phyloP scores from a whole-genome alignment of 23 red algal species.

The Cyanidium caldarium region DNA sequence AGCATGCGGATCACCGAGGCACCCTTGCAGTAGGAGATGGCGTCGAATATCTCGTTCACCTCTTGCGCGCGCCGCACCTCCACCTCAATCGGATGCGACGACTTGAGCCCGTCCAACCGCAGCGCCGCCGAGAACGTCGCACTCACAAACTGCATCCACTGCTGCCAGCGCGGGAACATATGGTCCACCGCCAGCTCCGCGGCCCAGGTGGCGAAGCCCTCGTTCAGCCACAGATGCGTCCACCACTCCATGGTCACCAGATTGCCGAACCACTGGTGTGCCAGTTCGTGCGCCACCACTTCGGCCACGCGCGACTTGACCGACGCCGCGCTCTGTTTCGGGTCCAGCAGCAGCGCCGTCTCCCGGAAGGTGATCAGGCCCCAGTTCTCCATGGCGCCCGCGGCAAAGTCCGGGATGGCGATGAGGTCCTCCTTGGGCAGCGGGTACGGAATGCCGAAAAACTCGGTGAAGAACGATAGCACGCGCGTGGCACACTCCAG shows the following conservation, averaged over 20 bases:
- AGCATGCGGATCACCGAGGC: constrained; percentile 34
- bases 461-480: constrained; percentile 20
- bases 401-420: constrained; percentile 23
- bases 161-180: constrained; percentile 17
- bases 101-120: constrained; percentile 10
- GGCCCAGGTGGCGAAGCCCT: constrained; percentile 30
- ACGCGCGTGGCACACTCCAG: background rate
- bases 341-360: constrained; percentile 22
- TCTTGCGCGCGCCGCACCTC: constrained; percentile 6
- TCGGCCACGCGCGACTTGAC: constrained; percentile 15
- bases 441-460: constrained; percentile 23
- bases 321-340: background rate
- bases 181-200: constrained; percentile 24
- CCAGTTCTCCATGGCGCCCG: constrained; percentile 43
- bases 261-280: constrained; percentile 35
- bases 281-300: constrained; percentile 24
- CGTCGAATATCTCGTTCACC: constrained; percentile 33
- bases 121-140: constrained; percentile 17
- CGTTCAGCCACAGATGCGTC: constrained; percentile 32
- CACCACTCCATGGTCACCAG: constrained; percentile 41
- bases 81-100: constrained; percentile 30
- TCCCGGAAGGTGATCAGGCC: constrained; percentile 23
- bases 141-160: constrained; percentile 26
- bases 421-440: constrained; percentile 21
- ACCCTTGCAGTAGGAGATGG: constrained; percentile 27